A percentile compares a stretch with the other conserved stretches of the same genome.
Conservation (phyloP, 805 yeast genomes). For the Kodamaea sagamina region DNA sequence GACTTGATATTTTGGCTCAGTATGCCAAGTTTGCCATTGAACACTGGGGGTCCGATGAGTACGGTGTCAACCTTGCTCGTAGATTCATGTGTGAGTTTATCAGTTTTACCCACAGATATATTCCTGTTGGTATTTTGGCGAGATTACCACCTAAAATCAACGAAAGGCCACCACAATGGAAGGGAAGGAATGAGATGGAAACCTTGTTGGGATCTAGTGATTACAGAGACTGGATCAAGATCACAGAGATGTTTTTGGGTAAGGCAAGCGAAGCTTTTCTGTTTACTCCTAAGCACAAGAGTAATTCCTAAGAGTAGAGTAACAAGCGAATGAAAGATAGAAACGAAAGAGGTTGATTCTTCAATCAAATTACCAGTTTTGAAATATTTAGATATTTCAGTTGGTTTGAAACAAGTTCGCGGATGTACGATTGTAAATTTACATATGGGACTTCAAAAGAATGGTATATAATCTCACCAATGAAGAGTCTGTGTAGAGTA, state of each 20-base stretch:
- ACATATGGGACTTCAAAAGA: too few relatives aligned
- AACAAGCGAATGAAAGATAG: too few relatives aligned
- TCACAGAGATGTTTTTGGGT: conserved; percentile 93
- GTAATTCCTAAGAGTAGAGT: conserved; percentile 57
- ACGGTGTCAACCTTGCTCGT: conserved; percentile 85
- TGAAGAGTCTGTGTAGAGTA: too few relatives aligned
- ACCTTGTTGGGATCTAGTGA: conserved; percentile 83
- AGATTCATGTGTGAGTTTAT: conserved; percentile 92
- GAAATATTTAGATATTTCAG: too few relatives aligned
- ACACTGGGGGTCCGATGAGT: conserved; percentile 98
- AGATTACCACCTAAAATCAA: conserved; percentile 84
- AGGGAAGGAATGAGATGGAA: conserved; percentile 89
- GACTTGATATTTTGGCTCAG: conserved; percentile 70
- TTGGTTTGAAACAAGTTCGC: too few relatives aligned
- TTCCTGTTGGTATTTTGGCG: conserved; percentile 92
- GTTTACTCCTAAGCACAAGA: conserved; percentile 92
- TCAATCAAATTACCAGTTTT: too few relatives aligned
- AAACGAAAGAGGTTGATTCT: too few relatives aligned
- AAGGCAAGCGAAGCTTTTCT: conserved; percentile 73
- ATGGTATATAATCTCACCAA: too few relatives aligned
- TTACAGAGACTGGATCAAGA: conserved; percentile 92
- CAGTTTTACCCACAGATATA: conserved; percentile 90
- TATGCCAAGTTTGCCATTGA: conserved; percentile 82
- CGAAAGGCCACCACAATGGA: conserved; percentile 93
- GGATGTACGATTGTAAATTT: too few relatives aligned